Evolutionary conservation across 2,329 filamentous ascomycete genomes (phyloP), one percentile per base, ranked within the genome.

Genomic region (Colletotrichum lindemuthianum): DNA sequence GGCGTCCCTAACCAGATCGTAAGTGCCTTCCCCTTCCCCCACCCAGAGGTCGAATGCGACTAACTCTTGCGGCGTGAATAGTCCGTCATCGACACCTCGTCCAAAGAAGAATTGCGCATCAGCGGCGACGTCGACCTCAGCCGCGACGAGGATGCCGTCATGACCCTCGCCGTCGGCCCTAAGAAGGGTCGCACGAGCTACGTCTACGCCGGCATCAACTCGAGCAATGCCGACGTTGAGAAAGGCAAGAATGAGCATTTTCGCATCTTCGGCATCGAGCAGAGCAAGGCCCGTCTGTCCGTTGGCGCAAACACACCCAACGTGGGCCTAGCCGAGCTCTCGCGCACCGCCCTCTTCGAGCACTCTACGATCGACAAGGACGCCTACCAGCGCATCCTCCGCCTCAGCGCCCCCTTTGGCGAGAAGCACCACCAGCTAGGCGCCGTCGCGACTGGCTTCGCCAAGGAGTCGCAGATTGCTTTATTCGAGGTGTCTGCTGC

Each of bases 1-100:
- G 93, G 93, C 48, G 92, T 97, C 24, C 88, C 89, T 60, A 97
- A 97, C 82, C 93, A 93, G 78, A 93, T 97, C 72, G 91, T 91
- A 79, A 73, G 89, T 74, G 89, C 81, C 44, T 40, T 40, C 37
- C 16, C 48, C 41, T 15, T 48, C 33, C 51, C 52, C 43, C 43
- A 52, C 45, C 45, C 15, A 5, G 4, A 34, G 36, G 11, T 9
- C 40, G 59, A 63, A 36, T 39, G 63, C 39, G 61, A 63, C 59
- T 67, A 40, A 66, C 57, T 40, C 16, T 32, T 43, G 13, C 52
- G 24, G 24, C 24, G 24, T 24, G 24, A 51, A 49, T 40, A 92
- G 90, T 89, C 88, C 36, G 81, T 93, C 12, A 83, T 97, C 67
- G 89, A 95, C 74, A 85, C 89, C n/a, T 88, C 86, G 15, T 81